These are phyloP conservation scores for Xylaria sp. DNA, from an alignment of 2,329 filamentous ascomycete species.

Conservation along the genomic window DNA sequence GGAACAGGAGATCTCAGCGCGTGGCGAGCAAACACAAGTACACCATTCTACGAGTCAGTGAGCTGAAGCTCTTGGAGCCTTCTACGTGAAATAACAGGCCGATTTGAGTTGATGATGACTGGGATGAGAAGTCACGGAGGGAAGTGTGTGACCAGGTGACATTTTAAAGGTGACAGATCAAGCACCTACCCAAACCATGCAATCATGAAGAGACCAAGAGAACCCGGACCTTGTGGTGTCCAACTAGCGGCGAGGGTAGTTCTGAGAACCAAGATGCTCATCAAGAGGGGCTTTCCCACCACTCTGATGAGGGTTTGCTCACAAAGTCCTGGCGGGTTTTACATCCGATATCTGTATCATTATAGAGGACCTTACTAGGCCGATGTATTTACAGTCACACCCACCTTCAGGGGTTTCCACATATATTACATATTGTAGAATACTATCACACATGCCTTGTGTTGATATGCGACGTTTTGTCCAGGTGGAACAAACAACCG, in stretches of 20 bases:
- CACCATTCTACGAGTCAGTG: conserved; percentile 85
- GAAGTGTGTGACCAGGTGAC: neutral
- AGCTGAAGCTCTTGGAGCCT: conserved; percentile 70
- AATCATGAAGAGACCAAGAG: neutral
- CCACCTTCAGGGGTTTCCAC: neutral
- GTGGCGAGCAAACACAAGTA: conserved; percentile 92
- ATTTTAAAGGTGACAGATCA: neutral
- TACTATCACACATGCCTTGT: neutral
- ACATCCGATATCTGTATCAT: conserved; percentile 30
- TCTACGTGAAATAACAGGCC: conserved; percentile 11
- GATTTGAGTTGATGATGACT: neutral
- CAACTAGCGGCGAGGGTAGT: neutral
- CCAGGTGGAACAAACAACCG: neutral
- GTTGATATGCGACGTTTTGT: neutral
- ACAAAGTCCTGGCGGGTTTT: neutral
- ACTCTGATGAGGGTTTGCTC: neutral
- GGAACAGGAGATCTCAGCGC: conserved; percentile 76
- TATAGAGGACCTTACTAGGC: conserved; percentile 15
- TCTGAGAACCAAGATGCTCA: neutral
- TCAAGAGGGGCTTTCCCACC: neutral
- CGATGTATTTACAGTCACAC: conserved; percentile 25
- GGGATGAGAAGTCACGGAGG: neutral
- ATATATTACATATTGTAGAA: conserved; percentile 15
- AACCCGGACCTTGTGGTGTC: neutral
- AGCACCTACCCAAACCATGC: neutral